Conservation (phyloP, 1,284 basidiomycete genomes). For the Ceratobasidium sp. region DNA sequence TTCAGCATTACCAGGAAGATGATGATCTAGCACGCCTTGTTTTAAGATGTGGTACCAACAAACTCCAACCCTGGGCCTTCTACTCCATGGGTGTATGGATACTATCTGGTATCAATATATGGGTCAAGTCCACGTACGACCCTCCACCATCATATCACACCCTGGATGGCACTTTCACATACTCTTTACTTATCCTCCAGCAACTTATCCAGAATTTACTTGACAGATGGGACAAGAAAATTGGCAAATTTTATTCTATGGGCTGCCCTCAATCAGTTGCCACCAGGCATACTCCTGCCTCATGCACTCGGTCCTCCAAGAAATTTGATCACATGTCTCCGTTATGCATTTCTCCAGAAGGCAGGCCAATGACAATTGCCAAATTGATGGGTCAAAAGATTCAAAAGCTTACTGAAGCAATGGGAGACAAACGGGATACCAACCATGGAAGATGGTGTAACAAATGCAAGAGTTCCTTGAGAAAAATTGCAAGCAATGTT, state of each 20-base stretch:
- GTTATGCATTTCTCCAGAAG: too few relatives aligned
- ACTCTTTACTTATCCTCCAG: slow-evolving; percentile 7
- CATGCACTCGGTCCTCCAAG: too few relatives aligned
- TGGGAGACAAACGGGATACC: too few relatives aligned
- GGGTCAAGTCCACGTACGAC: not conserved
- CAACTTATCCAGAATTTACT: slow-evolving; percentile 7
- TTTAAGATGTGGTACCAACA: slow-evolving; percentile 2
- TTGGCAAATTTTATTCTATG: slow-evolving; percentile 8
- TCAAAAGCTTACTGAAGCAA: too few relatives aligned
- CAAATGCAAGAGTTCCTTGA: too few relatives aligned
- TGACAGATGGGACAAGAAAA: not conserved
- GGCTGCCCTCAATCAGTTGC: too few relatives aligned
- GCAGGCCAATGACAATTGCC: too few relatives aligned
- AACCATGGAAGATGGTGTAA: too few relatives aligned
- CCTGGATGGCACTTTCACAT: not conserved
- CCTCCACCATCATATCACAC: not conserved
- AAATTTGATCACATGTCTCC: too few relatives aligned
- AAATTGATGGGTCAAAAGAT: too few relatives aligned
- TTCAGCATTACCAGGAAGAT: slow-evolving; percentile 12
- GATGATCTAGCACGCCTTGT: slow-evolving; percentile 8
- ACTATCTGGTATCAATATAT: not conserved
- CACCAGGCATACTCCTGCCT: too few relatives aligned
- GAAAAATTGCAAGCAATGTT: too few relatives aligned
- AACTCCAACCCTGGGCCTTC: slow-evolving; percentile 27
- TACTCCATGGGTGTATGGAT: slow-evolving; percentile 16